A percentile compares a stretch with the other conserved stretches of the same genome.
Evolutionary conservation across 108 stramenopile genomes (phyloP).

Genomic region (Mediolabrus comicus): DNA sequence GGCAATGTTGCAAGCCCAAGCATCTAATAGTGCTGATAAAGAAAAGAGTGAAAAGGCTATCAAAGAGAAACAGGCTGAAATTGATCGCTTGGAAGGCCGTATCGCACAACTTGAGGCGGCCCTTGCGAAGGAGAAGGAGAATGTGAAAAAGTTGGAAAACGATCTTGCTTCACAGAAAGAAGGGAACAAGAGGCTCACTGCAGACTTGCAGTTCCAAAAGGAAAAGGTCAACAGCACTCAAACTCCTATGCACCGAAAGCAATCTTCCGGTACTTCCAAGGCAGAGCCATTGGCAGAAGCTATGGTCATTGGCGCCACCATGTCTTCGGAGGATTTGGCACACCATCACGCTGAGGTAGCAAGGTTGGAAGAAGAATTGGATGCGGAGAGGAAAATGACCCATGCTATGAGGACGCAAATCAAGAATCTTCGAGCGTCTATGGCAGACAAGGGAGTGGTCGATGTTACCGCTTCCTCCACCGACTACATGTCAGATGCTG

Average conservation of each 20-base stretch:
- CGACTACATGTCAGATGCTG: slow-evolving; percentile 30
- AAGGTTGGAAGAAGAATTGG: slow-evolving; percentile 71
- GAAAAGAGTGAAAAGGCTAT: slow-evolving; percentile 55
- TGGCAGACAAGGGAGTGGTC: slow-evolving; percentile 72
- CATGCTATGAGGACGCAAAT: slow-evolving; percentile 80
- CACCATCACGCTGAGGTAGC: slow-evolving; percentile 67
- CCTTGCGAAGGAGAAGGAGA: slow-evolving; percentile 68
- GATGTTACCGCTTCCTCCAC: slow-evolving; percentile 52
- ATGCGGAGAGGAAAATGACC: slow-evolving; percentile 68
- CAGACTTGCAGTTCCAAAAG: slow-evolving; percentile 38
- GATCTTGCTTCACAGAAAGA: slow-evolving; percentile 53
- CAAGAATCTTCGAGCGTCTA: slow-evolving; percentile 72
- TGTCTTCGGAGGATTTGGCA: slow-evolving; percentile 73
- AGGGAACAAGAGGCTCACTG: slow-evolving; percentile 30
- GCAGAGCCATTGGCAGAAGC: slow-evolving; percentile 41
- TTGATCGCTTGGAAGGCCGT: slow-evolving; percentile 69
- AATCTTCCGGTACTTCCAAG: not conserved
- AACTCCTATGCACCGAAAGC: slow-evolving; percentile 20
- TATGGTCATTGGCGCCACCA: slow-evolving; percentile 52
- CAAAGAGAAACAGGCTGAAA: slow-evolving; percentile 68
- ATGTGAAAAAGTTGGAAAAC: slow-evolving; percentile 69
- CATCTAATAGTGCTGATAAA: slow-evolving; percentile 67
- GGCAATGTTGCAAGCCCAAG: slow-evolving; percentile 88
- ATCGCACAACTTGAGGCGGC: slow-evolving; percentile 72
- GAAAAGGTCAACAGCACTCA: slow-evolving; percentile 19